These are phyloP conservation scores for Colletotrichum limetticola DNA, from an alignment of 2,329 filamentous ascomycete species.

Conservation along the genomic window DNA sequence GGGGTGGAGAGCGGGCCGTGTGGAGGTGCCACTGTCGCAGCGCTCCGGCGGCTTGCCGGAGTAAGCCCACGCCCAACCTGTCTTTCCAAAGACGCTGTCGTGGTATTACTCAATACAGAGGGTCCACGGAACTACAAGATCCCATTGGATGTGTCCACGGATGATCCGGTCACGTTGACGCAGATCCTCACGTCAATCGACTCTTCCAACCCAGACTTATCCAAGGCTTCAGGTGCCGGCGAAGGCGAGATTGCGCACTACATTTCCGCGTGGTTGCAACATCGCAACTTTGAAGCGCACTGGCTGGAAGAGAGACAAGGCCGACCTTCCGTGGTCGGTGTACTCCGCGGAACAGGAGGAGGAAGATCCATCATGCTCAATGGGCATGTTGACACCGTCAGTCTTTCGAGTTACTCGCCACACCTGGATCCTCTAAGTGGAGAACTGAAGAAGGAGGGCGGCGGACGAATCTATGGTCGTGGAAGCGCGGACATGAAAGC, in stretches of 20 bases:
- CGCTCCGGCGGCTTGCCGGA: constrained; percentile 58
- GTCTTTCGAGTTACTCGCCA: constrained; percentile 51
- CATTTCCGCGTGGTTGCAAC: constrained; percentile 60
- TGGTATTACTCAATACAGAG: constrained; percentile 76
- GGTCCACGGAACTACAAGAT: constrained; percentile 64
- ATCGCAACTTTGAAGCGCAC: constrained; percentile 61
- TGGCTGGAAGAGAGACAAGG: constrained; percentile 58
- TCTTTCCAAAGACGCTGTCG: constrained; percentile 60
- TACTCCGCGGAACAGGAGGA: constrained; percentile 56
- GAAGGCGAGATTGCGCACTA: constrained; percentile 59
- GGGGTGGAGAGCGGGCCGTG: constrained; percentile 69
- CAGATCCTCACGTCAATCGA: constrained; percentile 59
- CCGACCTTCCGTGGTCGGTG: constrained; percentile 61
- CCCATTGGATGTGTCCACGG: constrained; percentile 52
- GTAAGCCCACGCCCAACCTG: constrained; percentile 43
- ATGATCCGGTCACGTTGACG: constrained; percentile 55
- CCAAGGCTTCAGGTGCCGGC: constrained; percentile 53
- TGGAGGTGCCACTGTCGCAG: constrained; percentile 68
- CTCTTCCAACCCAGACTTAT: constrained; percentile 58
- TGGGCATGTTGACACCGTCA: constrained; percentile 65
- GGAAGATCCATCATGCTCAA: constrained; percentile 63
- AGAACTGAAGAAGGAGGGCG: constrained; percentile 43
- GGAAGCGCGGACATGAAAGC: constrained; percentile 64
- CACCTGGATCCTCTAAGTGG: constrained; percentile 57
- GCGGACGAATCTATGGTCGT: constrained; percentile 54